Evolutionary conservation across 2,329 filamentous ascomycete species (phyloP), one percentile per base, ranked within the genome.

Genomic region (Exophiala mesophila): DNA sequence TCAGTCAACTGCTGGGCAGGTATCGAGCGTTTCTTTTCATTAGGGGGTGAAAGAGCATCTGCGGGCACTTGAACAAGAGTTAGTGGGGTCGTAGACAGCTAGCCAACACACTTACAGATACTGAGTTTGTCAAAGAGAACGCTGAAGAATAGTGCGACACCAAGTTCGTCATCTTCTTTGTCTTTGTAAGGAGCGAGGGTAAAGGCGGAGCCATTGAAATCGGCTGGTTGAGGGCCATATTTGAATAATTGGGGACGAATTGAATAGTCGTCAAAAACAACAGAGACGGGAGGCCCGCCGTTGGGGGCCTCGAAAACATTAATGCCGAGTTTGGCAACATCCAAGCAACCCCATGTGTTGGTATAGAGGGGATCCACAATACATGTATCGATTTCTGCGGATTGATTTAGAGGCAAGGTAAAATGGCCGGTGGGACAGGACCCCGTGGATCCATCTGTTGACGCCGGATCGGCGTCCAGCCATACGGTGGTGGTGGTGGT

Each of bases 131-230:
- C 73, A 55, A 83, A 83, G 10, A 66, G 59, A 17, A 75, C 63
- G 49, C 75, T 72, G 57, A 84, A 84, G 53, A 81, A 81, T 56
- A 74, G 76, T 4, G 80, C 80, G 10, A 80, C 78, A 2, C 81
- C 82, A 47, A 73, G 68, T 10, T 63, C 62, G 26, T 69, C 65
- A 42, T 76, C 73, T 45, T 77, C 73, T 26, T 72, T 68, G 58
- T 85, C 81, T 24, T 66, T 63, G 30, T 80, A 77, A 21, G 80
- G 67, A 16, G 68, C 63, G 46, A 84, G 59, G 1, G 66, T 59
- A 49, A 76, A 68, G 19, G 69, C 62, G 6, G 54, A 58, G 28
- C 58, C 46, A 10, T 57, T 55, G 33, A 77, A 64, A 20, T 68
- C 58, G 1, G 78, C 78, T n/a, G 72, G 65, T 57, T 84, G 80